These are phyloP conservation scores for Thelonectria olida DNA, from an alignment of 2,329 filamentous ascomycete species.

Conservation along the genomic window DNA sequence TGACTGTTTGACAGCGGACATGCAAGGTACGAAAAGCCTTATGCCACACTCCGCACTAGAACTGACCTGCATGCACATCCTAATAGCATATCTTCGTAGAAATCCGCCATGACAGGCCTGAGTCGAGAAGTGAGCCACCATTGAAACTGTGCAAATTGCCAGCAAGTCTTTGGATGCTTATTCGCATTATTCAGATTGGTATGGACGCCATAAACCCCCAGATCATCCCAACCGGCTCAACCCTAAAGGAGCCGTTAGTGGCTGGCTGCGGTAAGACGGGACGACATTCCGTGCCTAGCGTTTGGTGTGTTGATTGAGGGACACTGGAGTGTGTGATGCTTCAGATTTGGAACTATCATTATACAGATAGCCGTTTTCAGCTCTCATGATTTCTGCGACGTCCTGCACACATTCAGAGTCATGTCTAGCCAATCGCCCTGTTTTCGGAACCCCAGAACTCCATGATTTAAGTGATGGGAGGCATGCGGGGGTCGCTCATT, in stretches of 20 bases:
- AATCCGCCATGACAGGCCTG: too few species aligned
- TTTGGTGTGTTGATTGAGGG: not conserved
- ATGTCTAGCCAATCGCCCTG: constrained; percentile 1
- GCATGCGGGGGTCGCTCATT: constrained; percentile 8
- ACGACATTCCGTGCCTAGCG: not conserved
- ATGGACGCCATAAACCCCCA: too few species aligned
- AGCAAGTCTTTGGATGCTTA: too few species aligned
- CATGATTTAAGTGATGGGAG: not conserved
- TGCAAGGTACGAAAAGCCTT: not conserved
- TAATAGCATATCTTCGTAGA: too few species aligned
- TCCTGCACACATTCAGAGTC: not conserved
- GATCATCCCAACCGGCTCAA: not conserved
- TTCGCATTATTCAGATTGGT: too few species aligned
- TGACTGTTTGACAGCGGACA: not conserved
- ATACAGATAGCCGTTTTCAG: not conserved
- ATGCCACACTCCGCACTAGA: not conserved
- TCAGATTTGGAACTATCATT: not conserved
- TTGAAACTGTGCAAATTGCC: too few species aligned
- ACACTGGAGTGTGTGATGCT: too few species aligned
- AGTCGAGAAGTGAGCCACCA: too few species aligned
- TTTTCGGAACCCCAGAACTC: not conserved
- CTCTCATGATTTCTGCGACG: not conserved
- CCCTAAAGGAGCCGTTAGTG: not conserved
- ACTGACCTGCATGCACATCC: not conserved
- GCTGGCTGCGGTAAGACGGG: constrained; percentile 8